These are phyloP conservation scores for Aspergillus vadensis DNA, from an alignment of 2,329 filamentous ascomycete genomes.

Conservation along the genomic window DNA sequence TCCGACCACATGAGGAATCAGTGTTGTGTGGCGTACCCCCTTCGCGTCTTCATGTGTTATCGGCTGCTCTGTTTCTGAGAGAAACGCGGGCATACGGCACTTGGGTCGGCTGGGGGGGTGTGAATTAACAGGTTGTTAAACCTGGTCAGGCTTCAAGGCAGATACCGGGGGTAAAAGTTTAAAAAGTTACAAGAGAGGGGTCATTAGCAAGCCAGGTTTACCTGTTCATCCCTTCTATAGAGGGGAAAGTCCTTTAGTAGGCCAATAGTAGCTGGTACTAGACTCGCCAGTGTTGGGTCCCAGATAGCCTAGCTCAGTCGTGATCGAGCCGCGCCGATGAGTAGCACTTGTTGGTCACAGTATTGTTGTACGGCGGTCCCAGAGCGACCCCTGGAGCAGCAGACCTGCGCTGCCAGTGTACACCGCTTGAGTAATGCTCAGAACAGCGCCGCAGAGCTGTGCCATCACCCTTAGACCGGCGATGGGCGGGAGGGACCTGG, in stretches of 20 bases:
- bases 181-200: constrained; percentile 1
- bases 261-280: constrained; percentile 7
- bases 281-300: constrained; percentile 13
- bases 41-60: constrained; percentile 1
- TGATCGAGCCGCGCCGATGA: background rate
- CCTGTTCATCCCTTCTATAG: background rate
- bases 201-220: background rate
- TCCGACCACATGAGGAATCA: background rate
- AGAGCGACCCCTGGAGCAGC: background rate
- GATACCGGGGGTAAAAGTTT: constrained; percentile 1
- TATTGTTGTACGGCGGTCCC: background rate
- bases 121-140: background rate
- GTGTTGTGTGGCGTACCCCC: background rate
- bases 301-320: background rate
- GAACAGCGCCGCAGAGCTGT: constrained; percentile 15
- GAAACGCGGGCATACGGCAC: constrained; percentile 4
- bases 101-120: background rate
- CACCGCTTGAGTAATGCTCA: constrained; percentile 10
- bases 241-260: background rate
- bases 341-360: background rate
- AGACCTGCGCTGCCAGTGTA: background rate
- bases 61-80: background rate
- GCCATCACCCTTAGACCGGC: constrained; percentile 12
- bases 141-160: background rate
- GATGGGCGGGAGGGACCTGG: constrained; percentile 7